Conservation (phyloP, 306 rosid species). For the Dryas octopetala region DNA sequence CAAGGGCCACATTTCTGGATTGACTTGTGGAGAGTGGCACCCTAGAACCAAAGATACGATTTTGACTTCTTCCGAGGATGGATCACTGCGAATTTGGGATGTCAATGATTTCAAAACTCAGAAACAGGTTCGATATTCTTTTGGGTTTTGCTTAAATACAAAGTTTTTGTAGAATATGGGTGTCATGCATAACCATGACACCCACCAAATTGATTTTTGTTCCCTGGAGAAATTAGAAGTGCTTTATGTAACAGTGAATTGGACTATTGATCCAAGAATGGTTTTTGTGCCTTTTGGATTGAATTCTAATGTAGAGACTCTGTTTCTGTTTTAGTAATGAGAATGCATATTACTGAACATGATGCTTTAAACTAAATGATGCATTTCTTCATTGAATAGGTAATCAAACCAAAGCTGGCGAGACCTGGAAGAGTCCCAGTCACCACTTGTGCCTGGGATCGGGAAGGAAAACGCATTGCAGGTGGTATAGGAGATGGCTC, state of each 20-base stretch:
- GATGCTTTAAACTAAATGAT: constrained; percentile 10
- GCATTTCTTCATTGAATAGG: constrained; percentile 49
- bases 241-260: background rate
- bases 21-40: constrained; percentile 97
- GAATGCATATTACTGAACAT: background rate
- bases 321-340: background rate
- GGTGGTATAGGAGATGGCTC: constrained; percentile 98
- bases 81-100: constrained; percentile 94
- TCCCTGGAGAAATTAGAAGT: background rate
- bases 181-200: background rate
- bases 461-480: constrained; percentile 78
- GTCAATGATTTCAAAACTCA: constrained; percentile 92
- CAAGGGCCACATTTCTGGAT: constrained; percentile 92
- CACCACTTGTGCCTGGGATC: constrained; percentile 89
- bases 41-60: constrained; percentile 79
- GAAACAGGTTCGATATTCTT: constrained; percentile 61
- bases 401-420: constrained; percentile 86
- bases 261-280: background rate
- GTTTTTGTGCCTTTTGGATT: background rate
- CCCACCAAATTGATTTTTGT: background rate
- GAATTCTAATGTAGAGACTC: background rate
- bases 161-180: background rate
- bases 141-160: background rate
- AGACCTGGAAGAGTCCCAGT: constrained; percentile 94
- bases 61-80: constrained; percentile 94